Base-by-base conservation (phyloP, 257 asterid species). In the Lycium barbarum region DNA sequence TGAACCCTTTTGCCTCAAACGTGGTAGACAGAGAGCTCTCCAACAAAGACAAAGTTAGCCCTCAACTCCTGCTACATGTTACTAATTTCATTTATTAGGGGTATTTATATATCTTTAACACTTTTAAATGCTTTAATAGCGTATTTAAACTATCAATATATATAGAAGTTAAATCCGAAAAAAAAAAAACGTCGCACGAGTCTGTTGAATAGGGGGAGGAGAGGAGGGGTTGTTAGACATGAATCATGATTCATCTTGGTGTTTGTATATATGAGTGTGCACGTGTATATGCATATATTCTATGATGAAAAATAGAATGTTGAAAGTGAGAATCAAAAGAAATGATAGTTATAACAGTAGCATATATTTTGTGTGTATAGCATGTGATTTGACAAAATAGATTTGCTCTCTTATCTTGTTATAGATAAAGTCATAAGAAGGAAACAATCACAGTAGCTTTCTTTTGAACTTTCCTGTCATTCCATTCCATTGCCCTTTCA, bases 301-400 rank as follows among this genome's bases (percentile, higher is more conserved):
- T 11, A 45, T 73, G 80, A 73, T 73, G 81, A 51, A 13, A 49
- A 76, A 76, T 14, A 49, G 81, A 51, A 76, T 22, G 8, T 13
- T 74, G 62, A 26, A 49, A 76, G 61, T 12, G 43, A 74, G 47
- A 40, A 73, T 47, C 20, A 38, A 45, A 10, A 73, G 59, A 45
- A 73, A 45, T 45, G 40, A 72, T 72, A 45, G 80, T n/a, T n/a
- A 11, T 20, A 72, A 43, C 36, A 35, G n/a, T 33, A 33, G 20
- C 12, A 13, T 66, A 35, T 73, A 20, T 73, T 8, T 72, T 40
- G 54, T 18, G 18, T 62, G 22, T n/a, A 43, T 26, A 65, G 71
- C 59, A 74, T 74, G 22, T 76, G 81, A 76, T 76, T 22, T 76
- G 63, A 76, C 81, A 76, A 76, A 76, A 53, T 76, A 76, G 45